Evolutionary conservation across 2,329 filamentous ascomycete species (phyloP), one percentile per base, ranked within the genome.

Genomic region (Talaromyces islandicus): DNA sequence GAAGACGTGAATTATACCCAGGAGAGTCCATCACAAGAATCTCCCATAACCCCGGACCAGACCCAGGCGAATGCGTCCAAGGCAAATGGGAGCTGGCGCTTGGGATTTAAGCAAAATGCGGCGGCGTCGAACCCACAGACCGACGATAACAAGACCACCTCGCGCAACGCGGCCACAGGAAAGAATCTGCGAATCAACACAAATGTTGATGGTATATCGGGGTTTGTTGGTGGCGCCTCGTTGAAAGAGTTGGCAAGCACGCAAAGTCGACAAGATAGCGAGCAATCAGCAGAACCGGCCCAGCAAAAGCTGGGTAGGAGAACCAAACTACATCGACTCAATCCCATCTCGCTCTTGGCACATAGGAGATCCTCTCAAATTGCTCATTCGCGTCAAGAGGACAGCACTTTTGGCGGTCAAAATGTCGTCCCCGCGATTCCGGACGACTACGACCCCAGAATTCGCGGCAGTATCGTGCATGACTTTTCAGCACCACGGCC

Each of bases 401-500:
- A 85, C 51, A 73, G 78, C 19, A 78, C 80, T 7, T 77, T 81
- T 32, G 79, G 77, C 21, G 77, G 79, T 29, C 77, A 76, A 43
- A 81, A 76, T 56, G 67, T 80, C 12, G 73, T 82, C 19, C 76
- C 79, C 57, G 78, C 81, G 2, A 77, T 84, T 57, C 83, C 83
- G 2, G 84, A 85, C 60, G 82, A 86, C 65, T 87, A 85, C 66
- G 84, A 87, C 65, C 84, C 85, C 12, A 78, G 84, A 57, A 88
- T 87, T 61, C 80, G 83, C 57, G 85, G 85, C 19, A 85, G 82
- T 54, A 80, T 85, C 24, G 79, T 88, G 1, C 85, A 88, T 72
- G 85, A 88, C 66, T 88, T 88, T 69, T 86, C 84, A 54, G 83
- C 81, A 4, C 85, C 85, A 6, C 77, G 84, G 56, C 74, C 78